Base-by-base conservation (phyloP, 805 yeast species). In the Kodamaea hsintzibuensis region DNA sequence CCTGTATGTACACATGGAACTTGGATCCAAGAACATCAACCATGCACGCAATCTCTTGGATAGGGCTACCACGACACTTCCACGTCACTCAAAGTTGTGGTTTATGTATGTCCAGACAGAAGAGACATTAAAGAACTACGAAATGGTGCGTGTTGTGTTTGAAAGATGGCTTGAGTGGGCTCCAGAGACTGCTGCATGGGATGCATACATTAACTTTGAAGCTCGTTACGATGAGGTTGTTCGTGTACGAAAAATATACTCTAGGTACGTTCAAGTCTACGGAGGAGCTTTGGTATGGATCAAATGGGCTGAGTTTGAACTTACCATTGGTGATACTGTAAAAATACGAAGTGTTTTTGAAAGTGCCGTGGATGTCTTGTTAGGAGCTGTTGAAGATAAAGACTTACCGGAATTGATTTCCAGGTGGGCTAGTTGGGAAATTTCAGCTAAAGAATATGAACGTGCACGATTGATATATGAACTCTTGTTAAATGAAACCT, bases 31-130 rank as follows among this genome's bases (percentile, higher is more conserved):
- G 57, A 90, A 87, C 60, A 78, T 91, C 52, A 91, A 90, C 62
- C 98, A 92, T 71, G 98, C 98, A 0, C 74, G 97, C 60, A 92
- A 93, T 64, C 62, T 95, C 25, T 72, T 93, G 30, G 91, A 91
- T 50, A 73, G 98, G 43, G 96, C 91, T 0, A 84, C 88, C 0
- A 79, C 84, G 1, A 68, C 83, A 0, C 72, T 92, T 22, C 98
- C 98, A 0, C 75, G 89, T 22, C 84, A 87, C 3, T 92, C 88
- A 61, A 92, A 92, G 66, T 71, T 93, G 17, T 93, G 98, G 98
- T 89, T 82, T 64, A 79, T 84, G 55, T 91, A 90, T 63, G 85
- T 89, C 7, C 85, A 87, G 46, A 80, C 92, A 14, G 98, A 91
- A 68, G 98, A 91, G 68, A 79, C 88, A 0, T 70, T 91, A 22